Conservation (phyloP, 768 basidiomycete species). For the Naganishia antarctica region DNA sequence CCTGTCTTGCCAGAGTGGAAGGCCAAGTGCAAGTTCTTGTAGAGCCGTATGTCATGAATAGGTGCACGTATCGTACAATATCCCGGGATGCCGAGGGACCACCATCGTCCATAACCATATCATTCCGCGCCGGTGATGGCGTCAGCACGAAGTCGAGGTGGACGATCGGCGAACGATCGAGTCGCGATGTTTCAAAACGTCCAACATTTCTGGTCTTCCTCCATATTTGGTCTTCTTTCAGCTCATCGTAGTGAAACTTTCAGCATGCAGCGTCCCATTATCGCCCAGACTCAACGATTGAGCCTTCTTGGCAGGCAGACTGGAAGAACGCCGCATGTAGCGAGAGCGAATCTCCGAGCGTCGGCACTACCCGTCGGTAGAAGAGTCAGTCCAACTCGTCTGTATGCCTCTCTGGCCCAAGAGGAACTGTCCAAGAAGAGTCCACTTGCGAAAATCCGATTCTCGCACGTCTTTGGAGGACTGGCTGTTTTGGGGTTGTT, state of each 20-base stretch:
- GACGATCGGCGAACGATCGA: too few relatives aligned
- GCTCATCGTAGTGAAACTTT: not conserved
- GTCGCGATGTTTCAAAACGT: not conserved
- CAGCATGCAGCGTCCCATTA: constrained; percentile 11
- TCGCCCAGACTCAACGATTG: not conserved
- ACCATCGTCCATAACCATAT: too few relatives aligned
- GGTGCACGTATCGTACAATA: too few relatives aligned
- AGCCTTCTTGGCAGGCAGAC: not conserved
- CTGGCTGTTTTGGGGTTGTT: constrained; percentile 42
- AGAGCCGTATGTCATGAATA: too few relatives aligned
- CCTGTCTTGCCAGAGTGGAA: constrained; percentile 24
- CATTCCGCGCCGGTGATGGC: not conserved
- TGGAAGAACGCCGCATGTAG: too few relatives aligned
- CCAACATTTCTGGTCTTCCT: not conserved
- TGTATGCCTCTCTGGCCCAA: not conserved
- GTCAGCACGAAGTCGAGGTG: not conserved
- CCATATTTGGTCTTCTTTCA: not conserved
- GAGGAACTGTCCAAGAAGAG: constrained; percentile 12
- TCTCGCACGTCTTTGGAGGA: constrained; percentile 44
- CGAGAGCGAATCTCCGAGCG: too few relatives aligned
- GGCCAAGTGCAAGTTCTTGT: constrained; percentile 20
- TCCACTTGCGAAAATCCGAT: not conserved
- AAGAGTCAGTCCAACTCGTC: not conserved
- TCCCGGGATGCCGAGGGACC: too few relatives aligned
- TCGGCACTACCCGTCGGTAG: too few relatives aligned